Conservation (phyloP, 257 asterid genomes). For the Handroanthus guayacan region DNA sequence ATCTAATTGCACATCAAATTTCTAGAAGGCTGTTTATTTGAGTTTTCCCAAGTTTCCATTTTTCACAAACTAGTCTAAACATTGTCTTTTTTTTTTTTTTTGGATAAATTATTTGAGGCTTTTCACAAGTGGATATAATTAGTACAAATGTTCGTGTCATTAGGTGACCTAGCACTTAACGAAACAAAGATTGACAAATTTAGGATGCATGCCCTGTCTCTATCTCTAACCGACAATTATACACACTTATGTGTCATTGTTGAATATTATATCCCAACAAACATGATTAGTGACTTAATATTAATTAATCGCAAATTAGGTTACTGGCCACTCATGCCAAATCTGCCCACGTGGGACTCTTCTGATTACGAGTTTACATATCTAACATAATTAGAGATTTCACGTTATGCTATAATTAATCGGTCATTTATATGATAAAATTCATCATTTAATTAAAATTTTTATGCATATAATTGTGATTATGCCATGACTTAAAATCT, state of each 20-base stretch:
- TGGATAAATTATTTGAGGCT: neutral
- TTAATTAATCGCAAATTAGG: constrained; percentile 28
- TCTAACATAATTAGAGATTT: neutral
- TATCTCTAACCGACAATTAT: constrained; percentile 24
- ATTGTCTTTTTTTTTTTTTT: neutral
- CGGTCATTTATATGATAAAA: too few species aligned
- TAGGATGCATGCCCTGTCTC: constrained; percentile 21
- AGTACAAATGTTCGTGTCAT: constrained; percentile 43
- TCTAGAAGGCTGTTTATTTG: too few species aligned
- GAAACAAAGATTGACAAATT: constrained; percentile 21
- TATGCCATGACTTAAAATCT: too few species aligned
- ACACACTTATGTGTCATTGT: neutral
- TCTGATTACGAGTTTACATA: neutral
- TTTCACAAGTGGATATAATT: constrained; percentile 11
- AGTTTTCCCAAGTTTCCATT: too few species aligned
- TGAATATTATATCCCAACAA: constrained; percentile 11
- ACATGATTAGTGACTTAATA: constrained; percentile 5
- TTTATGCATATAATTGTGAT: too few species aligned
- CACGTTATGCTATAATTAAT: too few species aligned
- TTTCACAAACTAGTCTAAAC: too few species aligned
- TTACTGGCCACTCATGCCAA: constrained; percentile 39
- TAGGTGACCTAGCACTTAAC: constrained; percentile 52
- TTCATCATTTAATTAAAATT: too few species aligned
- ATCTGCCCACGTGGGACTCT: constrained; percentile 29
- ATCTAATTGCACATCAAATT: too few species aligned